Evolutionary conservation across 2,329 filamentous ascomycete genomes (phyloP).

Genomic region (Colletotrichum phormii): DNA sequence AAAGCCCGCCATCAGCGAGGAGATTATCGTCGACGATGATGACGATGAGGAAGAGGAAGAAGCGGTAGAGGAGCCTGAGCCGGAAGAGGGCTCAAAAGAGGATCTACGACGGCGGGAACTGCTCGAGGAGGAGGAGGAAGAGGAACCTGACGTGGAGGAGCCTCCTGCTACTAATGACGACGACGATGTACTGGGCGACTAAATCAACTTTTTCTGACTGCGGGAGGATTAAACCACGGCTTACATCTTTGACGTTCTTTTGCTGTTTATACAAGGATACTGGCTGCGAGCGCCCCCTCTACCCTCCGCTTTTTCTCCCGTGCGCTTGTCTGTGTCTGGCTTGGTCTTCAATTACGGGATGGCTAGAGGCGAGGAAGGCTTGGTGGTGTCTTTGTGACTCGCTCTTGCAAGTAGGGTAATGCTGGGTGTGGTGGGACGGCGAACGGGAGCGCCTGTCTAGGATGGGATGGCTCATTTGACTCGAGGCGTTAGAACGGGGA

Average conservation of each 20-base stretch:
- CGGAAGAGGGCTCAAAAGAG: constrained; percentile 69
- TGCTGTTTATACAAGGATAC: constrained; percentile 12
- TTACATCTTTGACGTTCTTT: constrained; percentile 4
- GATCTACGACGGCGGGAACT: constrained; percentile 67
- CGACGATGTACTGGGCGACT: constrained; percentile 57
- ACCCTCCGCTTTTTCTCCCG: neutral
- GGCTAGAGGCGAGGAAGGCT: neutral
- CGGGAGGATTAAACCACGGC: neutral
- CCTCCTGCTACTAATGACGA: constrained; percentile 36
- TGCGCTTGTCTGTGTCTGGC: neutral
- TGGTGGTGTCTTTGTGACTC: neutral
- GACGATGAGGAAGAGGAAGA: constrained; percentile 56
- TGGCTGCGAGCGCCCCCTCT: neutral
- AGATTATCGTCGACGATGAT: constrained; percentile 58
- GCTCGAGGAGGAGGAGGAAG: constrained; percentile 62
- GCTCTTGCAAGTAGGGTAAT: constrained; percentile 1
- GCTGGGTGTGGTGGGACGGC: constrained; percentile 1
- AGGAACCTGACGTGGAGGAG: constrained; percentile 49
- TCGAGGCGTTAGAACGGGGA: constrained; percentile 25
- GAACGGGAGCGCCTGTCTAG: constrained; percentile 12
- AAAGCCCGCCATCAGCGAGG: constrained; percentile 55
- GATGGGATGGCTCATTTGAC: constrained; percentile 12
- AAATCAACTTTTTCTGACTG: constrained; percentile 10
- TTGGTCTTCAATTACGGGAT: neutral
- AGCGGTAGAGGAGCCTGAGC: constrained; percentile 60